Evolutionary conservation across 805 yeast genomes (phyloP), one percentile per base, ranked within the genome.

Genomic region (Candida pseudoglaebosa): DNA sequence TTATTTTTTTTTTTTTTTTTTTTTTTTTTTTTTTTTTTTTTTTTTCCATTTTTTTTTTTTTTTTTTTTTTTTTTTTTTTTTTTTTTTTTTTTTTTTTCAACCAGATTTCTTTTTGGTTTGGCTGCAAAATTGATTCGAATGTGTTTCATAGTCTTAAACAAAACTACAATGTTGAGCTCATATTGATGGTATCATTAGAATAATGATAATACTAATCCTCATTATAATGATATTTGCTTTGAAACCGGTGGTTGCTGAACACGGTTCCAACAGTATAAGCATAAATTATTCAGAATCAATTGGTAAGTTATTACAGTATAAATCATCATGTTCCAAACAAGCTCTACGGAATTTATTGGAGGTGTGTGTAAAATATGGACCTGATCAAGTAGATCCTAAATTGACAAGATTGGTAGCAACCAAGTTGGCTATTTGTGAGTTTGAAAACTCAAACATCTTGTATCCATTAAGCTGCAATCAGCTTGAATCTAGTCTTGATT

Each of bases 391-490:
- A 17, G 54, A 54, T 21, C 63, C 53, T 8, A 59, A 7, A 49
- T 55, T 44, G 34, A 69, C 48, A 39, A 65, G 43, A 43, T 58
- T 61, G 4, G 61, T 58, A 49, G 79, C 84, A 0, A 62, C 73
- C 1, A 63, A 60, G 44, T 58, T 78, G 8, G 71, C 82, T 0
- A 46, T 77, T 1, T 78, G 84, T 50, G 82, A 78, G 48, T 77
- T 78, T 52, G 56, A 69, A 41, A 72, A 65, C 13, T 65, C 81
- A 1, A 61, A 67, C 0, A 49, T 77, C 1, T 49, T 47, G 1
- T 62, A 59, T 38, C 68, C 70, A 10, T 20, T 31, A 1, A 39
- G 41, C n/a, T 67, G 71, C 45, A 8, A 10, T 10, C 40, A 40
- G 21, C 36, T 17, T 20, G 5, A 19, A n/a, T 29, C 20, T 2